A percentile compares a stretch with the other conserved stretches of the same genome.
phyloP scores from a whole-genome alignment of 2,329 filamentous ascomycete species.

The Aureobasidium sp. region DNA sequence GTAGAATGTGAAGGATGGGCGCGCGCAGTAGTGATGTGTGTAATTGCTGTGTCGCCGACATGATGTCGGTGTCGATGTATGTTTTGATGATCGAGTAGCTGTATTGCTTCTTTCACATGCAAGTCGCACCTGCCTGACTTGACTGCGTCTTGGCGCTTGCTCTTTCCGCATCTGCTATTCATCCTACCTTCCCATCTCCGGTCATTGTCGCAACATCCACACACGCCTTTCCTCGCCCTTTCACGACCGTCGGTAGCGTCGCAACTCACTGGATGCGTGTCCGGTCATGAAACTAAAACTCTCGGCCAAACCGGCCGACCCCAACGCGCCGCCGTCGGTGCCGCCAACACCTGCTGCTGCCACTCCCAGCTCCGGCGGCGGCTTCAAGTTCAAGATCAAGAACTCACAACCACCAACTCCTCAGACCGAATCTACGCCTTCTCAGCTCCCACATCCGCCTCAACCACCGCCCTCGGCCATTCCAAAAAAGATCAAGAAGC shows the following conservation, averaged over 20 bases:
- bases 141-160: background rate
- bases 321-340: constrained; percentile 17
- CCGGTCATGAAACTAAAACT: constrained; percentile 21
- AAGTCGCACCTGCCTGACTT: background rate
- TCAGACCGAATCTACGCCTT: constrained; percentile 23
- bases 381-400: constrained; percentile 36
- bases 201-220: background rate
- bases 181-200: background rate
- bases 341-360: constrained; percentile 20
- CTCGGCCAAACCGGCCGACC: constrained; percentile 16
- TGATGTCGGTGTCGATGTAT: background rate
- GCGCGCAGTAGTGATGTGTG: constrained; percentile 79
- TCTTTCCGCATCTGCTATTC: background rate
- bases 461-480: constrained; percentile 19
- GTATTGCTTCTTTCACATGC: constrained; percentile 10
- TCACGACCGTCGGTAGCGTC: background rate
- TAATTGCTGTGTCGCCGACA: constrained; percentile 33
- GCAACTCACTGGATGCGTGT: background rate
- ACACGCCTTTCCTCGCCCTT: background rate
- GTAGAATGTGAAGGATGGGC: constrained; percentile 81
- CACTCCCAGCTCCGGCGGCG: constrained; percentile 17
- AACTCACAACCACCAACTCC: constrained; percentile 21
- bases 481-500: constrained; percentile 28
- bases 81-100: background rate
- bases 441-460: background rate